Evolutionary conservation across 2,329 filamentous ascomycete species (phyloP), one percentile per base, ranked within the genome.

Genomic region (Beauveria sp.): DNA sequence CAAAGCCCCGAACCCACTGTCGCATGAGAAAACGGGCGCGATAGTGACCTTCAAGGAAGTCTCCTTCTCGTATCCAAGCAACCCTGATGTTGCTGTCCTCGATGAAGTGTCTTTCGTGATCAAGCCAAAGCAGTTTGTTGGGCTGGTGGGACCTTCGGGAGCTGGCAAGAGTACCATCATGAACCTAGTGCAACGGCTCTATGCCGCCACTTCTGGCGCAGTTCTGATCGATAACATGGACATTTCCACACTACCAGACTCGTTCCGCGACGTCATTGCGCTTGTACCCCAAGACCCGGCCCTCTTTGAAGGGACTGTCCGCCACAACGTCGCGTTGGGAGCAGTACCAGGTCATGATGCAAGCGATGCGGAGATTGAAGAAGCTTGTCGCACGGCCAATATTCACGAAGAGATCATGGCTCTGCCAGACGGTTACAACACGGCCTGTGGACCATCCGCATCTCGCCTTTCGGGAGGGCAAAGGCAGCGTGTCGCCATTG

Each of bases 401-500:
- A 86, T 88, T 62, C 84, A 88, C 69, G 83, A 87, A 7, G 81
- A 80, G 16, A 84, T 88, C 63, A 70, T 74, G 28, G 71, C 75
- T 1, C 70, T 88, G 26, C 84, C 84, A 0, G 74, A 85, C 22
- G 84, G 84, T 0, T 87, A 87, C 66, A 72, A 84, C 18, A 87
- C 84, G 0, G 76, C 78, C 57, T 73, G 84, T n/a, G 79, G 90
- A 16, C 84, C 86, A n/a, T 84, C 86, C 60, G 87, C 86, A 3
- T 84, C 85, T 0, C 79, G 85, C 20, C 71, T 92, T 2, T 90
- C 86, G 0, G 88, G 88, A 2, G 89, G 89, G 0, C 89, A 92
- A 69, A 82, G 84, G 8, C 89, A 92, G 70, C 80, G 88, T 1
- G 71, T 92, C 14, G 83, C 84, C 0, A 90, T 92, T 66, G 88